phyloP scores from a whole-genome alignment of 106 monocot species.

The Posidonia australis region DNA sequence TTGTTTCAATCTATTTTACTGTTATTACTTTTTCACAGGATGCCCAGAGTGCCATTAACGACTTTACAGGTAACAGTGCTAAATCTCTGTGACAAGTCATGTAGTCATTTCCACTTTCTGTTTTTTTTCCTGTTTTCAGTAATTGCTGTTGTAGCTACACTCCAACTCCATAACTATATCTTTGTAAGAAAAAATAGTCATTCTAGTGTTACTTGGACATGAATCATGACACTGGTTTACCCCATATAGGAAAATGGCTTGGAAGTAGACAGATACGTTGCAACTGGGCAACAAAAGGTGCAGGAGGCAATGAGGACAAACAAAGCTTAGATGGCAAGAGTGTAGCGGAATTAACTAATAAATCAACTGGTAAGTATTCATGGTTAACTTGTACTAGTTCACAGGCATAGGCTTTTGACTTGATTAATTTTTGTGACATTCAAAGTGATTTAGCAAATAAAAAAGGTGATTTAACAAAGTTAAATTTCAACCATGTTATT shows the following conservation, averaged over 20 bases:
- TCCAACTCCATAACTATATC: too few species aligned
- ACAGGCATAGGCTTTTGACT: too few species aligned
- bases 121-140: neutral
- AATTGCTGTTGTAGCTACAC: too few species aligned
- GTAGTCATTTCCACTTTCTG: neutral
- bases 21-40: conserved; percentile 36
- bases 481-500: too few species aligned
- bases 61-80: conserved; percentile 75
- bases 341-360: conserved; percentile 29
- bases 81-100: too few species aligned
- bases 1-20: neutral
- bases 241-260: conserved; percentile 47
- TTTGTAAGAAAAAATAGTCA: too few species aligned
- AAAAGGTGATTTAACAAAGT: neutral
- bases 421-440: too few species aligned
- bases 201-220: too few species aligned
- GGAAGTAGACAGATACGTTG: conserved; percentile 56
- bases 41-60: conserved; percentile 96
- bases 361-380: conserved; percentile 23
- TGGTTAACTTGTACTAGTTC: too few species aligned
- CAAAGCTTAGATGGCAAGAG: conserved; percentile 37
- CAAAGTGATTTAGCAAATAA: too few species aligned
- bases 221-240: too few species aligned
- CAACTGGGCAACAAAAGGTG: conserved; percentile 70
- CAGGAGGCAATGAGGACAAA: conserved; percentile 40